Evolutionary conservation across 257 asterid species (phyloP).

Genomic region (Handroanthus guayacan): DNA sequence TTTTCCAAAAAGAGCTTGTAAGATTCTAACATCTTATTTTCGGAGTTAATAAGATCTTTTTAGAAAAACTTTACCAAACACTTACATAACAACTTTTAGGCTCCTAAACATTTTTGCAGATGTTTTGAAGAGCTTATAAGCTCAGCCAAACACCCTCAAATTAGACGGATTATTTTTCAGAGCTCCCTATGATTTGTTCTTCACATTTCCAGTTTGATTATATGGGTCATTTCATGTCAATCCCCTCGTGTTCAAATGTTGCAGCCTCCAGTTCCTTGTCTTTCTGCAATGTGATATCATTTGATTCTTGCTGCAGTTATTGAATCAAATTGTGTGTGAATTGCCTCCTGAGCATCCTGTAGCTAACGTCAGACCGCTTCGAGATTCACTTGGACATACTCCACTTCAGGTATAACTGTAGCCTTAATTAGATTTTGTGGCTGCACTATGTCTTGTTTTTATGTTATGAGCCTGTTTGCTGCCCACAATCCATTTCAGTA

Average conservation of each 20-base stretch:
- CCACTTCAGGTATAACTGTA: conserved; percentile 78
- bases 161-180: no score
- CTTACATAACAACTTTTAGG: no score
- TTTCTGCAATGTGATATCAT: conserved; percentile 6
- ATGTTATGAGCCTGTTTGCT: background rate
- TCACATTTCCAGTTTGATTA: background rate
- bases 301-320: conserved; percentile 57
- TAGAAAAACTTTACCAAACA: no score
- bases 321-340: conserved; percentile 95
- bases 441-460: background rate
- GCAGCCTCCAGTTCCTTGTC: background rate
- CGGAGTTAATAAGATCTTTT: no score
- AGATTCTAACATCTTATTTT: no score
- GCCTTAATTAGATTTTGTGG: background rate
- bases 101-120: no score
- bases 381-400: conserved; percentile 97
- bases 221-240: background rate
- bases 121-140: no score
- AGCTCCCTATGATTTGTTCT: background rate
- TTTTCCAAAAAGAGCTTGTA: no score
- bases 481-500: background rate
- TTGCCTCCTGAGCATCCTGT: conserved; percentile 99
- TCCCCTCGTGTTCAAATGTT: conserved; percentile 13
- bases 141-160: no score
- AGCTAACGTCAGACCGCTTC: conserved; percentile 87